Evolutionary conservation across 768 basidiomycete genomes (phyloP).

Genomic region (Leccinum disarticulatum): DNA sequence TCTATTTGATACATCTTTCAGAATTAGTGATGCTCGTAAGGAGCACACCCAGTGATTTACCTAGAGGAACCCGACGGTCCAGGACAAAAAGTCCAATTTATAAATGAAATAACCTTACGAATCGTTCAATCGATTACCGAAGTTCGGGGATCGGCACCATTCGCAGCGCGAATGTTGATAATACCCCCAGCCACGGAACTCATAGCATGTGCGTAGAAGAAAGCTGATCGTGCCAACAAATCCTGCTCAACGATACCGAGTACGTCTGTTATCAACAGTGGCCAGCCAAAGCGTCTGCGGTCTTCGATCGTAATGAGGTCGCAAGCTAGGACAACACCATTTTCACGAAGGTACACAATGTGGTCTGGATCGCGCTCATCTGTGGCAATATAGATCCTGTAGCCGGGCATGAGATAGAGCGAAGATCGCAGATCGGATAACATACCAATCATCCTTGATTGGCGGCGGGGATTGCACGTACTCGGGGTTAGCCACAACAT

Average conservation of each 20-base stretch:
- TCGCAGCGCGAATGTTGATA: constrained; percentile 40
- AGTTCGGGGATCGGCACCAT: constrained; percentile 41
- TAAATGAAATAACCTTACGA: neutral
- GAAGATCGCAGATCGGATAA: neutral
- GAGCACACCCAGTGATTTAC: neutral
- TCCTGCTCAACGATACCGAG: constrained; percentile 45
- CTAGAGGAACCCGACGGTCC: neutral
- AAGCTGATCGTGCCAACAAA: constrained; percentile 36
- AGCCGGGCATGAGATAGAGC: constrained; percentile 6
- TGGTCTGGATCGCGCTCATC: constrained; percentile 42
- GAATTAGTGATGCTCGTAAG: neutral
- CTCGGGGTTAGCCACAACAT: constrained; percentile 15
- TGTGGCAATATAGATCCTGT: constrained; percentile 38
- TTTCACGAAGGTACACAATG: constrained; percentile 33
- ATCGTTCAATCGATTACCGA: constrained; percentile 34
- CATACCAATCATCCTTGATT: constrained; percentile 23
- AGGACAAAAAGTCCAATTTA: neutral
- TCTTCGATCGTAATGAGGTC: constrained; percentile 46
- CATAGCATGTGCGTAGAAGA: constrained; percentile 44
- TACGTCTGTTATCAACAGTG: constrained; percentile 43
- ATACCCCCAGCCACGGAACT: constrained; percentile 44
- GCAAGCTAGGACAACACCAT: constrained; percentile 38
- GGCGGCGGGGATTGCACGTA: constrained; percentile 20
- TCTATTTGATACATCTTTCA: neutral
- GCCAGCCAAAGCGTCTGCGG: constrained; percentile 42